These are phyloP conservation scores for Tephrocybe sp. DNA, from an alignment of 768 basidiomycete genomes.

Conservation along the genomic window DNA sequence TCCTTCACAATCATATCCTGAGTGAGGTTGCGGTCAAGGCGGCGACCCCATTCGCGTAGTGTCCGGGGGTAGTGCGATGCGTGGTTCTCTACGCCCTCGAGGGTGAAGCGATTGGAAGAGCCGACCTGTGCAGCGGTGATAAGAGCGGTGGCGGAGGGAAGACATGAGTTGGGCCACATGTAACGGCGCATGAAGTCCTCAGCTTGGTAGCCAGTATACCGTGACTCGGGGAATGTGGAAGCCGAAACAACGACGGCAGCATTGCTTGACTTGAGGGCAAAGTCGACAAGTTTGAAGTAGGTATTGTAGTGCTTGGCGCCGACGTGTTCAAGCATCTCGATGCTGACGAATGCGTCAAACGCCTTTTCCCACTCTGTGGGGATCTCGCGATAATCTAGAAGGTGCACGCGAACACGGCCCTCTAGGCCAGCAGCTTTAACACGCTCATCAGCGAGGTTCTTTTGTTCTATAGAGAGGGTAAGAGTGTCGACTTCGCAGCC, in stretches of 20 bases:
- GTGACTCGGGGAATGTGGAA: conserved; percentile 68
- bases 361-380: conserved; percentile 78
- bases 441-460: conserved; percentile 81
- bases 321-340: conserved; percentile 81
- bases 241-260: conserved; percentile 69
- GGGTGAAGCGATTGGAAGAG: conserved; percentile 72
- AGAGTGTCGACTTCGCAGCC: conserved; percentile 89
- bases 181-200: conserved; percentile 86
- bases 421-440: conserved; percentile 69
- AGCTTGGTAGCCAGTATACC: conserved; percentile 71
- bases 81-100: conserved; percentile 85
- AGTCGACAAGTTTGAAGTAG: conserved; percentile 77
- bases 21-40: conserved; percentile 63
- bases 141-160: conserved; percentile 83
- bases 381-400: conserved; percentile 89
- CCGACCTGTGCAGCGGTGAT: conserved; percentile 68
- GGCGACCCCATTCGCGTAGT: conserved; percentile 85
- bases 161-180: conserved; percentile 88
- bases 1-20: conserved; percentile 57
- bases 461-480: conserved; percentile 86
- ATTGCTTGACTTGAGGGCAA: conserved; percentile 65
- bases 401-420: conserved; percentile 74
- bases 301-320: conserved; percentile 56
- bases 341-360: conserved; percentile 75
- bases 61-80: conserved; percentile 88